A percentile compares a stretch with the other conserved stretches of the same genome.
Conservation (phyloP, 176 grass and related monocot genomes). For the Carex parvula region DNA sequence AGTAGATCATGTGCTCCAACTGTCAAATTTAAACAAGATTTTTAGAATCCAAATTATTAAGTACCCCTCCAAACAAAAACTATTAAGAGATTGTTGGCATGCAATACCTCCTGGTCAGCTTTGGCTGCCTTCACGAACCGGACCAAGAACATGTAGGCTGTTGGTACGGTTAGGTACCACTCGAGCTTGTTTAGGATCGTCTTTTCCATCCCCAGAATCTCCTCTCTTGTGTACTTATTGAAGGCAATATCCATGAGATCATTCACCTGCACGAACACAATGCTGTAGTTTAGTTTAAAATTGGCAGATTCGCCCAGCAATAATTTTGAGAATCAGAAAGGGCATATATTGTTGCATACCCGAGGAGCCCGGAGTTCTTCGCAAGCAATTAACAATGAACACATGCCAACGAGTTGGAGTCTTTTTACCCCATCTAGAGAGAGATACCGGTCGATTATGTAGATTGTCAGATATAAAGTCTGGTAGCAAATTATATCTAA, state of each 20-base stretch:
- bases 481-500: constrained; percentile 84
- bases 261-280: constrained; percentile 49
- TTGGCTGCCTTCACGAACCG: constrained; percentile 65
- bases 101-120: constrained; percentile 53
- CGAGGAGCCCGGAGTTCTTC: constrained; percentile 85
- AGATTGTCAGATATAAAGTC: constrained; percentile 66
- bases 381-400: constrained; percentile 73
- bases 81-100: neutral
- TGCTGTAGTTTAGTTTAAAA: neutral
- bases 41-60: neutral
- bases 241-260: constrained; percentile 80
- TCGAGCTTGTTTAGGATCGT: constrained; percentile 67
- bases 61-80: neutral
- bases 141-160: constrained; percentile 64
- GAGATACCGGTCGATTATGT: constrained; percentile 68
- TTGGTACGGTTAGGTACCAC: constrained; percentile 90
- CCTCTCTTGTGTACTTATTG: constrained; percentile 53
- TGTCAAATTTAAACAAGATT: constrained; percentile 29
- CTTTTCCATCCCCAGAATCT: constrained; percentile 86
- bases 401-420: constrained; percentile 76
- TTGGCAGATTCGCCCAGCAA: neutral
- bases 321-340: neutral
- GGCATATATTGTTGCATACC: constrained; percentile 34
- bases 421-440: constrained; percentile 48
- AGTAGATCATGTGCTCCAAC: constrained; percentile 85